Base-by-base conservation (phyloP, 352 stramenopile genomes). In the Pythium diclinum region DNA sequence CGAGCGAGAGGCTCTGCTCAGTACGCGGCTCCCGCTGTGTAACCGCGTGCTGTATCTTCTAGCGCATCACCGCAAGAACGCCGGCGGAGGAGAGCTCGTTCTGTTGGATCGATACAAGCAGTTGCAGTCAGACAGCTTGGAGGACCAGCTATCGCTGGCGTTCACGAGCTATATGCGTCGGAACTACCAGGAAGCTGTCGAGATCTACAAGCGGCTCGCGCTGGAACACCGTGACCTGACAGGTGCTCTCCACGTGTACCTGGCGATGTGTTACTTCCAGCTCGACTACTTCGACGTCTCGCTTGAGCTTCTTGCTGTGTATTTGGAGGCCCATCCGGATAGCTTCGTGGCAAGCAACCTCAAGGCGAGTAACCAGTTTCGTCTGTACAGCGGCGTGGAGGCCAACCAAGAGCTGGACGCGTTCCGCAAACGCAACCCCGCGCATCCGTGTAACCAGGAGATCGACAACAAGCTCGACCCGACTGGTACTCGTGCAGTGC, bases 371-470 rank as follows among this genome's bases (percentile, higher is more conserved):
- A 80, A 76, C 61, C 72, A 85, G 52, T 93, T 79, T 53, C 73
- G 70, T 0, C 65, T 90, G 7, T 88, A 87, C 38, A 81, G 74
- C n/a, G 76, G 76, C 1, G 58, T 69, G 10, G 79, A 85, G 34
- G 80, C 80, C 1, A 80, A 89, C 33, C 65, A 84, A 14, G 93
- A 98, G 59, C 79, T 99, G 0, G 89, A 96, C 33, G 78, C 77
- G 40, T 87, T 97, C 23, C 75, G 66, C 2, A 76, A 89, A 25
- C 68, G 77, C 13, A 77, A 78, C 52, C 77, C 77, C 1, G 68
- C 60, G 0, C 77, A 89, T n/a, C 65, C 75, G 3, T 75, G 65
- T 56, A 56, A 47, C 17, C 51, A 67, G 25, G 17, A 46, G 8
- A 47, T 49, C 7, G 16, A 54, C 21, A 53, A 60, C 16, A 28